Evolutionary conservation across 495 filamentous ascomycete species (phyloP).

Genomic region (Neurospora sp.): DNA sequence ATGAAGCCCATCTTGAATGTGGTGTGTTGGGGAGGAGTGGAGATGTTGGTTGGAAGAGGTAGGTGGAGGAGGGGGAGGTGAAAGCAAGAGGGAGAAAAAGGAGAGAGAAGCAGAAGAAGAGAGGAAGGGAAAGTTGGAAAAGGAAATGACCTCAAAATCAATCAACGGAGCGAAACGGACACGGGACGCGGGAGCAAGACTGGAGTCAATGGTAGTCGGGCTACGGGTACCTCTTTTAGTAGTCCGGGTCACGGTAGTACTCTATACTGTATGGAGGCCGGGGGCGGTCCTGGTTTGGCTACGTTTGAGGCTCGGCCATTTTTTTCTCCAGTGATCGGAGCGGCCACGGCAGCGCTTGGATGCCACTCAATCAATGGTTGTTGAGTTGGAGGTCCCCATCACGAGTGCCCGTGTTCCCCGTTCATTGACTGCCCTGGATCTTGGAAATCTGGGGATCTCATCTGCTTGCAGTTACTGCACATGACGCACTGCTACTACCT

Average conservation of each 20-base stretch:
- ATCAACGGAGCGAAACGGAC: not conserved
- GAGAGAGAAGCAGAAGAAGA: slow-evolving; percentile 7
- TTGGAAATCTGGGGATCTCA: not conserved
- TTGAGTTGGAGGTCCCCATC: not conserved
- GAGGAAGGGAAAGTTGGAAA: slow-evolving; percentile 8
- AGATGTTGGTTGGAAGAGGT: not conserved
- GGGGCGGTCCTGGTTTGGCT: not conserved
- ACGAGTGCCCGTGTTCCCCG: not conserved
- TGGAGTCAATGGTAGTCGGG: not conserved
- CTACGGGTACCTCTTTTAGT: not conserved
- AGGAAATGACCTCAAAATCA: slow-evolving; percentile 15
- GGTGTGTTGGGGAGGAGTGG: slow-evolving; percentile 14
- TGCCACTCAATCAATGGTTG: not conserved
- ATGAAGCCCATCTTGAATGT: slow-evolving; percentile 67
- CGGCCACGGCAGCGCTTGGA: not conserved
- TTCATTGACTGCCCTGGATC: not conserved
- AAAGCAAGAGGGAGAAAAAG: slow-evolving; percentile 7
- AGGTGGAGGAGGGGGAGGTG: not conserved
- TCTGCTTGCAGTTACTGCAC: not conserved
- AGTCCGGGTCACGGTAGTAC: not conserved
- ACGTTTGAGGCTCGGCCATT: not conserved
- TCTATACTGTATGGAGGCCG: not conserved
- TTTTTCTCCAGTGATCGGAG: not conserved
- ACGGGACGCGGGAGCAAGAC: not conserved
- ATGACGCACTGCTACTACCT: not conserved